These are phyloP conservation scores for Cardamine occulta DNA, from an alignment of 345 rosid genomes.

Conservation along the genomic window DNA sequence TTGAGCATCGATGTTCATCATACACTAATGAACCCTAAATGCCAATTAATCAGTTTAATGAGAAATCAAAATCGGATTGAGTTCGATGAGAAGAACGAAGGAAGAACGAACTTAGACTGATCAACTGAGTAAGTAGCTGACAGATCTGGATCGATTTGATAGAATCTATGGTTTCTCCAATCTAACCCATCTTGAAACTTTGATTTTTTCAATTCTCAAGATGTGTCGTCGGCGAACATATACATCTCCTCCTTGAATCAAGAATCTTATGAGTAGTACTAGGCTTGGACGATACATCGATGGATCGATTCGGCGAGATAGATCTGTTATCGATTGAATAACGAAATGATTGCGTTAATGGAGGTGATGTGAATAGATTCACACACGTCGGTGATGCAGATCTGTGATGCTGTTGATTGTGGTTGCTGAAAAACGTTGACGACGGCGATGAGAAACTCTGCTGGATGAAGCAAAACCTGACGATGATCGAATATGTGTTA, in stretches of 20 bases:
- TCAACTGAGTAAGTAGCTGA: too few species aligned
- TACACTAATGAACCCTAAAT: too few species aligned
- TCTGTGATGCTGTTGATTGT: constrained; percentile 46
- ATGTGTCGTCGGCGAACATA: constrained; percentile 93
- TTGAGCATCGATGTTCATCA: too few species aligned
- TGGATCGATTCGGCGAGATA: constrained; percentile 56
- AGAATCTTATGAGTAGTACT: constrained; percentile 44
- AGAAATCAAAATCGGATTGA: too few species aligned
- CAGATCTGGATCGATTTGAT: too few species aligned
- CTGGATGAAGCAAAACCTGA: constrained; percentile 65
- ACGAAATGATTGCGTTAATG: constrained; percentile 52
- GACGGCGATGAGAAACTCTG: constrained; percentile 52
- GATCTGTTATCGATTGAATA: constrained; percentile 65
- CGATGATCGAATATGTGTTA: neutral
- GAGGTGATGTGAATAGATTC: constrained; percentile 52
- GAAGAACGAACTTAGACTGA: too few species aligned
- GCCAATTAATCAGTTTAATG: too few species aligned
- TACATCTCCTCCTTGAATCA: constrained; percentile 56
- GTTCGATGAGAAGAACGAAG: too few species aligned
- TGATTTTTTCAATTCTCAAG: constrained; percentile 4
- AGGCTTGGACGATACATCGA: constrained; percentile 47
- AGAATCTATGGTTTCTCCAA: too few species aligned
- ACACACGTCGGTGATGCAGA: constrained; percentile 73
- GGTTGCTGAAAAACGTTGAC: constrained; percentile 48
- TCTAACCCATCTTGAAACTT: too few species aligned